Conservation (phyloP, 208 protist genomes). For the Acanthamoeba healyi region DNA sequence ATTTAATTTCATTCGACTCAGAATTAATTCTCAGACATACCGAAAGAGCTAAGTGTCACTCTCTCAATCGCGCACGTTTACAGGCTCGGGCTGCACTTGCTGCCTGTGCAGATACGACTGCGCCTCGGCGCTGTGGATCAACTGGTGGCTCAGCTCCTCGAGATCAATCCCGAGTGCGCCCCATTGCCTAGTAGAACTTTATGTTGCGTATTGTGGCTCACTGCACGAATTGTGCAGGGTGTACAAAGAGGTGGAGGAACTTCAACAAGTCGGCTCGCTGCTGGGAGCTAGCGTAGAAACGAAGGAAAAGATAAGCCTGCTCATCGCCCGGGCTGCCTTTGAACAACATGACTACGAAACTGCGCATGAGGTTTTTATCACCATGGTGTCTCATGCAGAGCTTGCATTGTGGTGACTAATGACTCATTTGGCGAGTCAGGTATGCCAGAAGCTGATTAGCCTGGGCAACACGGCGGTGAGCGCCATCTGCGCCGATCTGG, state of each 20-base stretch:
- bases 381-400: not conserved
- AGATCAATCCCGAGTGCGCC: not conserved
- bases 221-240: not conserved
- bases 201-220: not conserved
- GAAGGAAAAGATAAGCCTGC: not conserved
- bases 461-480: too few relatives aligned
- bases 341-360: not conserved
- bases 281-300: not conserved
- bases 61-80: too few relatives aligned
- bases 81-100: not conserved
- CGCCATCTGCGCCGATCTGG: not conserved
- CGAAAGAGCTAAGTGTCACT: not conserved
- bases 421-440: too few relatives aligned
- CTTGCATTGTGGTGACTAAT: too few relatives aligned
- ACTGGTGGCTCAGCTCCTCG: slow-evolving; percentile 28
- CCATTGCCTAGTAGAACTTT: not conserved
- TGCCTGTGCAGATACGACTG: slow-evolving; percentile 36
- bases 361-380: not conserved
- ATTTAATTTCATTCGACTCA: too few relatives aligned
- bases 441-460: too few relatives aligned
- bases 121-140: not conserved
- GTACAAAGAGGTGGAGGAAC: slow-evolving; percentile 11
- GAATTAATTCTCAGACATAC: too few relatives aligned
- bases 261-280: not conserved
- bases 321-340: slow-evolving; percentile 22